Percentiles rank a stretch among this genome's conserved stretches.
These are phyloP conservation scores for Ganoderma resinaceum DNA, from an alignment of 1,284 basidiomycete species.

Conservation along the genomic window DNA sequence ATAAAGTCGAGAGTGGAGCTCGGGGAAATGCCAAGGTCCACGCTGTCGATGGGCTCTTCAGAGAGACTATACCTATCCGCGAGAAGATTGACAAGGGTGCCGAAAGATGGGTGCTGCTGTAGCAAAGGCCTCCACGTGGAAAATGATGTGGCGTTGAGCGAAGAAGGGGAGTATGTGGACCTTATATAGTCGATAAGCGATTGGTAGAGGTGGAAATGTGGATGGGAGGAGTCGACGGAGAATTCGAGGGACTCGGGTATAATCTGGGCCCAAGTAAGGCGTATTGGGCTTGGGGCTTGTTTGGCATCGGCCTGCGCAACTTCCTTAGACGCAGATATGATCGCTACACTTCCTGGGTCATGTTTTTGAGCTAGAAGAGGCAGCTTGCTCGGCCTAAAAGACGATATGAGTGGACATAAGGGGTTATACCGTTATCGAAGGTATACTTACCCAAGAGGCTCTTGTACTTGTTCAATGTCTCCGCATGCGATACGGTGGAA, in stretches of 20 bases:
- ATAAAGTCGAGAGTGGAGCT: slow-evolving; percentile 1
- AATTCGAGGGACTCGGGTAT: slow-evolving; percentile 5
- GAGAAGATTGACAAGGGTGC: slow-evolving; percentile 9
- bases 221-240: not conserved
- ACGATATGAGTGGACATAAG: not conserved
- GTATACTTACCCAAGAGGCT: slow-evolving; percentile 1
- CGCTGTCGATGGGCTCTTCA: not conserved
- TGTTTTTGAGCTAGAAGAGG: not conserved
- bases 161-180: not conserved
- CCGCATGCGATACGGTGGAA: slow-evolving; percentile 4
- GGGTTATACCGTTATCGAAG: not conserved
- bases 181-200: slow-evolving; percentile 10
- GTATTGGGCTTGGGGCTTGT: not conserved
- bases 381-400: slow-evolving; percentile 1
- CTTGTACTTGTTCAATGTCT: not conserved
- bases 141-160: not conserved
- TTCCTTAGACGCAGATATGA: not conserved
- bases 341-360: not conserved
- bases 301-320: not conserved
- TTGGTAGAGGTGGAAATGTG: slow-evolving; percentile 8
- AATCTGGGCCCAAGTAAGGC: not conserved
- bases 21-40: slow-evolving; percentile 2
- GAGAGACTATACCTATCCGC: slow-evolving; percentile 6
- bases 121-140: slow-evolving; percentile 1
- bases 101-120: slow-evolving; percentile 1